A percentile compares a stretch with the other conserved stretches of the same genome.
Evolutionary conservation across 31 red algal species (phyloP).

Genomic region (Porphyra umbilicalis): DNA sequence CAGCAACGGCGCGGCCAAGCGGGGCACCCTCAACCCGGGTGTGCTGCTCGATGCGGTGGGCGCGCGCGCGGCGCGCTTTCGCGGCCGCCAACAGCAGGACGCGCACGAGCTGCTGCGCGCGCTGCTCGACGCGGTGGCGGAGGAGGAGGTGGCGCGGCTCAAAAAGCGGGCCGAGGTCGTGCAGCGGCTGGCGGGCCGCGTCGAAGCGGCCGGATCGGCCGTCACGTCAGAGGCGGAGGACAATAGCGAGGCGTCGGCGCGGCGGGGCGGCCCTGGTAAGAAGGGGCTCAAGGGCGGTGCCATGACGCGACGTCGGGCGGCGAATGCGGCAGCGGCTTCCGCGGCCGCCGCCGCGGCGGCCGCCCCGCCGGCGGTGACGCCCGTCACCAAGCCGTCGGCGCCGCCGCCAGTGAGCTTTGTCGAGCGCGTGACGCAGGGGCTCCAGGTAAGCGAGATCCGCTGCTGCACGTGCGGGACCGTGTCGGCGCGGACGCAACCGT

Average conservation of each 20-base stretch:
- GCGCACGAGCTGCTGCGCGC: constrained; percentile 68
- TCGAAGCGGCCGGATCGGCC: not conserved
- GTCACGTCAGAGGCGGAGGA: not conserved
- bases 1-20: constrained; percentile 1
- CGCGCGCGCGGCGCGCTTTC: constrained; percentile 45
- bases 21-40: constrained; percentile 21
- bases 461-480: constrained; percentile 52
- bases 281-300: not conserved
- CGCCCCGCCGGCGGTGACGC: not conserved
- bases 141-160: constrained; percentile 64
- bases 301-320: not conserved
- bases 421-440: not conserved
- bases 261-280: not conserved
- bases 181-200: not conserved
- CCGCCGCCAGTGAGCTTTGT: not conserved
- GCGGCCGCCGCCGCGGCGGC: not conserved
- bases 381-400: not conserved
- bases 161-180: constrained; percentile 14
- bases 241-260: not conserved
- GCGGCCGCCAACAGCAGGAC: constrained; percentile 69
- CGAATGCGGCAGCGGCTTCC: not conserved
- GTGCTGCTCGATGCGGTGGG: constrained; percentile 61
- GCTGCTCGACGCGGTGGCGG: constrained; percentile 57
- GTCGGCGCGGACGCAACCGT: constrained; percentile 44
- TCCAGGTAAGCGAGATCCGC: constrained; percentile 14